Conservation (phyloP, 169 alveolate species). For the Plasmodium adleri region DNA sequence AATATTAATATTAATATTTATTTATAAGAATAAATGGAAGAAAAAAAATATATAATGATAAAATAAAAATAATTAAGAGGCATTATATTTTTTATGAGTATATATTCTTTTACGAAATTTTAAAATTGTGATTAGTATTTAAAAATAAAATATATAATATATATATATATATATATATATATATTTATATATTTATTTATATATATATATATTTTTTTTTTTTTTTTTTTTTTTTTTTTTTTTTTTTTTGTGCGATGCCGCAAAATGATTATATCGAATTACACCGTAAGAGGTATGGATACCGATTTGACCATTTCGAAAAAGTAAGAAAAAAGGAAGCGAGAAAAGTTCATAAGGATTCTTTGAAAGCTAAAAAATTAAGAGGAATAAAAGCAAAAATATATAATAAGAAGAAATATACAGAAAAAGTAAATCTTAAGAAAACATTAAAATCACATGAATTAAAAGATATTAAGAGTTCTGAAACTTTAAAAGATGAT, state of each 20-base stretch:
- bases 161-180: too few species aligned
- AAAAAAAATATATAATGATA: too few species aligned
- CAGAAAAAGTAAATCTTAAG: constrained; percentile 98
- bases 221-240: neutral
- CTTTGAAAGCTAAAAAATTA: constrained; percentile 95
- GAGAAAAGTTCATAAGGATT: constrained; percentile 93
- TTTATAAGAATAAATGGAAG: too few species aligned
- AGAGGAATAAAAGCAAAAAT: constrained; percentile 98
- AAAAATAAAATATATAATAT: too few species aligned
- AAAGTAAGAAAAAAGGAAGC: constrained; percentile 94
- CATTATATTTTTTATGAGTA: too few species aligned
- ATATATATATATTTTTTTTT: neutral
- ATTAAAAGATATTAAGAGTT: constrained; percentile 80
- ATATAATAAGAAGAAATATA: constrained; percentile 95
- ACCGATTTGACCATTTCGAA: constrained; percentile 95
- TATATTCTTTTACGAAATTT: too few species aligned
- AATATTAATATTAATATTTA: too few species aligned
- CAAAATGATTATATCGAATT: constrained; percentile 98
- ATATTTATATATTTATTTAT: neutral
- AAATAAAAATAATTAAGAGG: too few species aligned
- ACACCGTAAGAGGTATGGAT: constrained; percentile 96
- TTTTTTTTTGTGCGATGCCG: constrained; percentile 89
- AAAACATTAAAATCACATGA: constrained; percentile 85
- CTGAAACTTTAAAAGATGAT: constrained; percentile 87
- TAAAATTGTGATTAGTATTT: too few species aligned